Conservation (phyloP, 257 asterid genomes). For the Thymus mandschuricus region DNA sequence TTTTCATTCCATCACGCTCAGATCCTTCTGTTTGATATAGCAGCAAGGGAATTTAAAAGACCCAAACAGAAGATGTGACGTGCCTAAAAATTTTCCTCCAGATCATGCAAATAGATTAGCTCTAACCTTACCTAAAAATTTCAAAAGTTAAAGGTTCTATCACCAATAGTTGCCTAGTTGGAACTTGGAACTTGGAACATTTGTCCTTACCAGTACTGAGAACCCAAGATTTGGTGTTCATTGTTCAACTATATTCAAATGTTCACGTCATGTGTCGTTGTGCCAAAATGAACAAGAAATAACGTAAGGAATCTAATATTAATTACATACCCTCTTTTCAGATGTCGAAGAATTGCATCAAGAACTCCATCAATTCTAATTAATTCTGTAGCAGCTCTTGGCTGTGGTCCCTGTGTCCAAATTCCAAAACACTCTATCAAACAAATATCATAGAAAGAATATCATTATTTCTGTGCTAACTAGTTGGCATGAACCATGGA, state of each 20-base stretch:
- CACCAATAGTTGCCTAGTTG: background rate
- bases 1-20: background rate
- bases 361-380: conserved; percentile 78
- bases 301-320: conserved; percentile 12
- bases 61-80: conserved; percentile 14
- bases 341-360: conserved; percentile 78
- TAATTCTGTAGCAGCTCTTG: conserved; percentile 81
- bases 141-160: background rate
- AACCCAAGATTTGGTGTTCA: conserved; percentile 21
- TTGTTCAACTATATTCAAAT: conserved; percentile 11
- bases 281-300: conserved; percentile 11
- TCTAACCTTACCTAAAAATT: conserved; percentile 5
- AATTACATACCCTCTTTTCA: conserved; percentile 75
- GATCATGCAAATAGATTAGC: conserved; percentile 18
- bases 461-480: conserved; percentile 2
- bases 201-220: background rate
- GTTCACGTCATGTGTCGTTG: conserved; percentile 15
- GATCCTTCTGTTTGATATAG: background rate
- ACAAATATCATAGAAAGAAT: conserved; percentile 22
- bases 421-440: conserved; percentile 30
- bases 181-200: background rate
- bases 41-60: background rate
- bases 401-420: conserved; percentile 76
- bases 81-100: conserved; percentile 5
- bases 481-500: conserved; percentile 12